Percentiles rank a stretch among this genome's conserved stretches.
phyloP scores from a whole-genome alignment of 2,329 filamentous ascomycete species.

The Erysiphe neolycopersici region DNA sequence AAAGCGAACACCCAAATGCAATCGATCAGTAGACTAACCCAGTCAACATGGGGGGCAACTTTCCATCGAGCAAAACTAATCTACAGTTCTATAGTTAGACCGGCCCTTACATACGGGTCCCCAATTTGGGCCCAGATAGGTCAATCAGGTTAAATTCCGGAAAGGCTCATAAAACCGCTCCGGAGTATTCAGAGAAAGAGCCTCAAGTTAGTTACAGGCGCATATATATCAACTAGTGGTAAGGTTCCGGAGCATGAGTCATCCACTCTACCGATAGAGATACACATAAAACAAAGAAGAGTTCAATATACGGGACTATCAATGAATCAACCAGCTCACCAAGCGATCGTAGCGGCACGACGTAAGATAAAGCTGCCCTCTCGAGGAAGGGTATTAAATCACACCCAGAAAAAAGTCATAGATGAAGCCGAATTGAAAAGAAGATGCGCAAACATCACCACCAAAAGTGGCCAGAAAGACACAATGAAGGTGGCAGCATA shows the following conservation, averaged over 20 bases:
- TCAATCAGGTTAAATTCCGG: neutral
- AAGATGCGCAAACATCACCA: neutral
- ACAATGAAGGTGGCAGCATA: neutral
- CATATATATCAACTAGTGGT: neutral
- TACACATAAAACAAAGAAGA: neutral
- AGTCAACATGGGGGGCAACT: conserved; percentile 1
- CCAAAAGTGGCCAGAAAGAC: neutral
- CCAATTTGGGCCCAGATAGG: neutral
- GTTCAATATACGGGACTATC: neutral
- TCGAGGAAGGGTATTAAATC: neutral
- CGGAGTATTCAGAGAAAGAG: neutral
- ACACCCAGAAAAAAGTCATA: neutral
- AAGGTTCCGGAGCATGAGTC: neutral
- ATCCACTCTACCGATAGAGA: neutral
- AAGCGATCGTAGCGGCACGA: neutral
- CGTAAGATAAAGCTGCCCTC: neutral
- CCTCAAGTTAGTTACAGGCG: neutral
- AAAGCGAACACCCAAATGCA: neutral
- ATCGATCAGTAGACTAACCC: neutral
- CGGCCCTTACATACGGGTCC: neutral
- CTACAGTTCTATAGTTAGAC: neutral
- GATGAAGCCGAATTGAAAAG: neutral
- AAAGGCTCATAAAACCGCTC: neutral
- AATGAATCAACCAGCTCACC: neutral
- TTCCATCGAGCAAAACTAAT: neutral